These are phyloP conservation scores for Scheffersomyces titani DNA, from an alignment of 1,139 yeast genomes.

Conservation along the genomic window DNA sequence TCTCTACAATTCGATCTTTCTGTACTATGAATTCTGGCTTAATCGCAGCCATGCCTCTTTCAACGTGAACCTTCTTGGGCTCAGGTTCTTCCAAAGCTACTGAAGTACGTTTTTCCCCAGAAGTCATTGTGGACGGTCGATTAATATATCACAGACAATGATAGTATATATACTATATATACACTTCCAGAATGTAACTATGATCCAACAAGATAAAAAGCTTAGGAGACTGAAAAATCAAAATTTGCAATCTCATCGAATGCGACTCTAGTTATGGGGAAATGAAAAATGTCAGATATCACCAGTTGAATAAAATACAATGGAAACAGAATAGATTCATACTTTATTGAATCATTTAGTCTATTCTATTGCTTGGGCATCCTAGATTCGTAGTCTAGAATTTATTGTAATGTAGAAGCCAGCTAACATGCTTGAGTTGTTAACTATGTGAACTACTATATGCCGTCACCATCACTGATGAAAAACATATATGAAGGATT, in stretches of 20 bases:
- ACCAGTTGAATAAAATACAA: not conserved
- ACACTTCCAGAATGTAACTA: not conserved
- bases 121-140: conserved; percentile 6
- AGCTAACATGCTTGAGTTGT: not conserved
- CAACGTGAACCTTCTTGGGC: conserved; percentile 9
- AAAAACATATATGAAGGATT: too few species aligned
- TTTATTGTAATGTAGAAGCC: too few species aligned
- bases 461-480: too few species aligned
- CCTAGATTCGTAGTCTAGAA: not conserved
- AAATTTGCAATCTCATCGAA: not conserved
- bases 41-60: conserved; percentile 64
- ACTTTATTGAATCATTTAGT: too few species aligned
- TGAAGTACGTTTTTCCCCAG: conserved; percentile 18
- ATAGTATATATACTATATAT: not conserved
- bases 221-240: not conserved
- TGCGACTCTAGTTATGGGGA: not conserved
- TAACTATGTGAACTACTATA: not conserved
- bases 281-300: not conserved
- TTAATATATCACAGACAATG: not conserved
- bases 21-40: conserved; percentile 60
- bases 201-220: not conserved
- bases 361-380: not conserved
- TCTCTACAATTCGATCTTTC: conserved; percentile 22
- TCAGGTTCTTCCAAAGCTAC: conserved; percentile 16
- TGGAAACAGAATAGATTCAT: too few species aligned